A percentile compares a stretch with the other conserved stretches of the same genome.
Conservation (phyloP, 371 early-diverging fungal species). For the Mucor lusitanicus region DNA sequence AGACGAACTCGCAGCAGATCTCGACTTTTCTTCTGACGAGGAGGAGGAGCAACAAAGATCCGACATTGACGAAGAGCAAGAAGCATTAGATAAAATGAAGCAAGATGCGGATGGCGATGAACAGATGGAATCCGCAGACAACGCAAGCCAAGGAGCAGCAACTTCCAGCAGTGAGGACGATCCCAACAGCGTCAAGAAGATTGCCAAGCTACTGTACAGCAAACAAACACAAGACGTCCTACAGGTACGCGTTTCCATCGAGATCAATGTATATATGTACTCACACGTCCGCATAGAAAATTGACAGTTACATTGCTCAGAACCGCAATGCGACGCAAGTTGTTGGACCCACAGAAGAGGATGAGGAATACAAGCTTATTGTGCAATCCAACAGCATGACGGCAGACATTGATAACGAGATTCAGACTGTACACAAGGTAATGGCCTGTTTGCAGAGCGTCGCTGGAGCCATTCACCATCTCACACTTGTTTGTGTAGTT, state of each 20-base stretch:
- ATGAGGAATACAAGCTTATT: slow-evolving; percentile 89
- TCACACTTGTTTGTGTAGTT: slow-evolving; percentile 53
- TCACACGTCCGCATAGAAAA: slow-evolving; percentile 40
- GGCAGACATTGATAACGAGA: slow-evolving; percentile 87
- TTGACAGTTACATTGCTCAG: slow-evolving; percentile 51
- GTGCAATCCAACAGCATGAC: slow-evolving; percentile 86
- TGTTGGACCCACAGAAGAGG: slow-evolving; percentile 71
- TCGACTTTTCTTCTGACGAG: slow-evolving; percentile 62
- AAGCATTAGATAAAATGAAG: slow-evolving; percentile 23
- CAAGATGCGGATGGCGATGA: slow-evolving; percentile 19
- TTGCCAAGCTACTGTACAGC: slow-evolving; percentile 45
- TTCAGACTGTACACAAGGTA: slow-evolving; percentile 86
- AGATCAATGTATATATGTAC: background rate
- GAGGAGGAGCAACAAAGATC: slow-evolving; percentile 31
- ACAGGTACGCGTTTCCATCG: slow-evolving; percentile 22
- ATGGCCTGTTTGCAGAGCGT: too few relatives aligned
- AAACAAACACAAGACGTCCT: slow-evolving; percentile 47
- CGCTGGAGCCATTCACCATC: too few relatives aligned
- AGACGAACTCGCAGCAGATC: slow-evolving; percentile 78
- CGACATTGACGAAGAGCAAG: slow-evolving; percentile 30
- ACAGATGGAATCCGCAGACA: slow-evolving; percentile 34
- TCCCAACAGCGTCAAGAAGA: slow-evolving; percentile 38
- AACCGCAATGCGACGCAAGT: slow-evolving; percentile 36
- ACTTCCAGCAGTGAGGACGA: slow-evolving; percentile 4
- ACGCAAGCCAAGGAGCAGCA: background rate